These are phyloP conservation scores for Ganoderma boninense DNA, from an alignment of 1,284 basidiomycete species.

Conservation along the genomic window DNA sequence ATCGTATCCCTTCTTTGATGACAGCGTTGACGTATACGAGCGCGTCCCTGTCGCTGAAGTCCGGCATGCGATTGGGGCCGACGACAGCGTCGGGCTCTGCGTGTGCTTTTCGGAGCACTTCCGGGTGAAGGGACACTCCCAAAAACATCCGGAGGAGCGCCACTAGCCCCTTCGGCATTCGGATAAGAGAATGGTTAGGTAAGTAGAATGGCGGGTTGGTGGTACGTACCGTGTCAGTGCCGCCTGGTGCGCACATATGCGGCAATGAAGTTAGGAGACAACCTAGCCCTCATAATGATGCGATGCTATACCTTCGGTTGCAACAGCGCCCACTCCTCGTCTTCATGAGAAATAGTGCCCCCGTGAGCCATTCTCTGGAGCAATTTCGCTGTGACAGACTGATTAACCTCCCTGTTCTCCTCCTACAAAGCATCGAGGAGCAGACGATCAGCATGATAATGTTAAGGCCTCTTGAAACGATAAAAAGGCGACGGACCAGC, in stretches of 20 bases:
- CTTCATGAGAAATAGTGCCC: neutral
- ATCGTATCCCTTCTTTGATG: conserved; percentile 41
- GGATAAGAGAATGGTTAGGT: neutral
- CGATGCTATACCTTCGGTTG: conserved; percentile 11
- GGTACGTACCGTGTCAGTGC: conserved; percentile 25
- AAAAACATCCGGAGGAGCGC: conserved; percentile 26
- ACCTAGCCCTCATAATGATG: neutral
- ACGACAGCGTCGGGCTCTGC: conserved; percentile 44
- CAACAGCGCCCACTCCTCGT: conserved; percentile 1
- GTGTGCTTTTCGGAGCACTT: conserved; percentile 41
- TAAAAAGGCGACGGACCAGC: conserved; percentile 12
- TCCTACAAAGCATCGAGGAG: neutral
- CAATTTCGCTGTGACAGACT: conserved; percentile 1
- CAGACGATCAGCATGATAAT: neutral
- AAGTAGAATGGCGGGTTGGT: neutral
- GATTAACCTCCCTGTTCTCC: neutral
- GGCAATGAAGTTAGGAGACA: neutral
- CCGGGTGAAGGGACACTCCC: conserved; percentile 40
- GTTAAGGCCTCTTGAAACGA: neutral
- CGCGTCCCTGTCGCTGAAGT: conserved; percentile 38
- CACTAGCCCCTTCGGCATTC: neutral
- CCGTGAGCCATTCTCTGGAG: neutral
- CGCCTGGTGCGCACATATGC: no score
- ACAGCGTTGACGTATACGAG: conserved; percentile 44
- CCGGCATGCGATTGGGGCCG: conserved; percentile 41